Percentiles rank a stretch among this genome's conserved stretches.
phyloP scores from a whole-genome alignment of 345 rosid genomes.

The Lepidium aucheri region DNA sequence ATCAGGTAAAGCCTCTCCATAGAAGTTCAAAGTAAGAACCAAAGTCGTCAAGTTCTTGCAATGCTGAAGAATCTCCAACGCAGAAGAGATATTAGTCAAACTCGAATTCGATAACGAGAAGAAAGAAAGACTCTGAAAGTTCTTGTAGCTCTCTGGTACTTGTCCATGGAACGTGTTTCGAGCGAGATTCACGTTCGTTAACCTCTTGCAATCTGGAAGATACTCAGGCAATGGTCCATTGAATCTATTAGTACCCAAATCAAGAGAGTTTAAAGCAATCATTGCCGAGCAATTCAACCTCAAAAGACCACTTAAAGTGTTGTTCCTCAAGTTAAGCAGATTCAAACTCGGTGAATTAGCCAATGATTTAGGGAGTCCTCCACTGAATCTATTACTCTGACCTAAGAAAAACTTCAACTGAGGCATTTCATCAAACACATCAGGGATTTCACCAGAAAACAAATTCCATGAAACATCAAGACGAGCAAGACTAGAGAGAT shows the following conservation, averaged over 20 bases:
- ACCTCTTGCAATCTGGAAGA: slow-evolving; percentile 45
- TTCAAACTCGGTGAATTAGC: slow-evolving; percentile 42
- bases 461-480: slow-evolving; percentile 48
- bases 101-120: slow-evolving; percentile 61
- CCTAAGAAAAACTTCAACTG: slow-evolving; percentile 36
- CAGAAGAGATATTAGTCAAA: slow-evolving; percentile 43
- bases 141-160: slow-evolving; percentile 54
- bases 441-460: slow-evolving; percentile 54
- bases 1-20: slow-evolving; percentile 46
- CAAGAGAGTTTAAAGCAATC: slow-evolving; percentile 49
- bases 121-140: slow-evolving; percentile 48
- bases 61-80: slow-evolving; percentile 47
- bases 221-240: slow-evolving; percentile 43
- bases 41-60: slow-evolving; percentile 57
- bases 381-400: slow-evolving; percentile 42
- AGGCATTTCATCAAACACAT: slow-evolving; percentile 36
- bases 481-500: slow-evolving; percentile 40
- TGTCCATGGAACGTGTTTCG: slow-evolving; percentile 49
- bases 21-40: slow-evolving; percentile 62
- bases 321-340: slow-evolving; percentile 63
- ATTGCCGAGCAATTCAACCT: slow-evolving; percentile 52
- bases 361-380: slow-evolving; percentile 53
- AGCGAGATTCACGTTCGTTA: slow-evolving; percentile 56
- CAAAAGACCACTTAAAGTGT: slow-evolving; percentile 48
- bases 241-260: slow-evolving; percentile 55